Evolutionary conservation across 2,329 filamentous ascomycete genomes (phyloP), one percentile per base, ranked within the genome.

Genomic region (Pyrenophora teres): DNA sequence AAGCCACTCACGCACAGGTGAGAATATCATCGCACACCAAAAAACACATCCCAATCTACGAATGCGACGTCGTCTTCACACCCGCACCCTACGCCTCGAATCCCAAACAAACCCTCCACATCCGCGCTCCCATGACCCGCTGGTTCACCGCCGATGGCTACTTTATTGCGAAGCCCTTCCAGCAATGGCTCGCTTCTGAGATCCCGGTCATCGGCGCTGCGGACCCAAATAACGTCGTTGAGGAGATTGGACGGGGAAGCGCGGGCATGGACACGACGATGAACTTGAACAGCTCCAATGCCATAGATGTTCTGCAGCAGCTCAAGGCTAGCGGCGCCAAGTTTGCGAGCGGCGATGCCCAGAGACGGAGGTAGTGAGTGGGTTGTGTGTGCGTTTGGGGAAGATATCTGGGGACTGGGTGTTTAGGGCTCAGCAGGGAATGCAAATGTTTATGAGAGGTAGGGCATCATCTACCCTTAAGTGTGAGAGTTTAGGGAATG

Each of bases 41-140:
- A 68, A 97, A 97, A 73, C 85, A 92, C 74, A 83, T 87, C 33
- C 90, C 92, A 0, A 82, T 86, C 38, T 99, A 99, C 79, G 83
- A 89, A 67, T 77, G 96, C 54, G 85, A 82, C 37, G 80, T 96
- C 44, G 81, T 79, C 40, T 75, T 85, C 47, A 78, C 65, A 2
- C 77, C 66, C 30, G 48, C 67, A 1, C 65, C 67, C 13, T 60
- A 60, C 42, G 51, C 60, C 63, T 68, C 63, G 35, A 67, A 64
- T 39, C 64, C 67, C 6, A 47, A 63, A 13, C 69, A 80, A 54
- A 78, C 77, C 15, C 67, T 84, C 53, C 79, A 84, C 57, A 74
- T 92, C 54, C 75, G 81, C 56, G 81, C 82, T 38, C 81, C 87
- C 31, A 93, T 94, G 71, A 83, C 83, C 30, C 80, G 83, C 46